Base-by-base conservation (phyloP, 441 rosid species). In the Bruguiera hainesii region DNA sequence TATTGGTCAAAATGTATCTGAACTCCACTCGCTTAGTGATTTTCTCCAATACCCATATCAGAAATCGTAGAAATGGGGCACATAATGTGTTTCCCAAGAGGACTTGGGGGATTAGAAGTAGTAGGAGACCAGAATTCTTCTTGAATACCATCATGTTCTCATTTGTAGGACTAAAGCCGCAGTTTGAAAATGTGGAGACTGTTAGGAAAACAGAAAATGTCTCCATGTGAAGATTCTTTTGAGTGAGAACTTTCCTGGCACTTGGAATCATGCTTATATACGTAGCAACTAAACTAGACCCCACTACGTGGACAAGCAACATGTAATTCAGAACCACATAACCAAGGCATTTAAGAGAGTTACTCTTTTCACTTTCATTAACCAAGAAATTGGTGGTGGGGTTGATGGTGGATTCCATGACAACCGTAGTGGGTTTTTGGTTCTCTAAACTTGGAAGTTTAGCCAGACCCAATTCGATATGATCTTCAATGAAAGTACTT, bases 111-210 rank as follows among this genome's bases (percentile, higher is more conserved):
- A 87, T 73, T 0, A 88, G 66, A 56, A 88, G 60, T 26, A 79
- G 74, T 13, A 86, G 77, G 11, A 90, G 82, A 26, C 83, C 86
- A 0, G 97, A 64, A 76, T 85, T 85, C 60, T 76, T 80, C 30
- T 66, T 71, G 8, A 89, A 89, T 0, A 82, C 83, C 1, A 76
- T 25, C 91, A 89, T 83, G 76, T 87, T 89, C 65, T 89, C 91
- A 21, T 87, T 87, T 1, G 87, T 87, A 1, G 91, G 95, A 1
- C 81, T 50, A 51, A 83, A 89, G 3, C 90, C 95, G 3, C 89
- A 82, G 66, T 63, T 82, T 5, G 81, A 56, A 21, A 85, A 82
- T 0, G 85, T 85, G 0, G 91, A 89, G 3, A 82, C 69, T 0
- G 79, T 56, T 35, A 84, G 70, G 75, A 89, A 87, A 49, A 81